Percentiles rank a stretch among this genome's conserved stretches.
These are phyloP conservation scores for Acanthamoeba triangularis DNA, from an alignment of 208 protist species.

Conservation along the genomic window DNA sequence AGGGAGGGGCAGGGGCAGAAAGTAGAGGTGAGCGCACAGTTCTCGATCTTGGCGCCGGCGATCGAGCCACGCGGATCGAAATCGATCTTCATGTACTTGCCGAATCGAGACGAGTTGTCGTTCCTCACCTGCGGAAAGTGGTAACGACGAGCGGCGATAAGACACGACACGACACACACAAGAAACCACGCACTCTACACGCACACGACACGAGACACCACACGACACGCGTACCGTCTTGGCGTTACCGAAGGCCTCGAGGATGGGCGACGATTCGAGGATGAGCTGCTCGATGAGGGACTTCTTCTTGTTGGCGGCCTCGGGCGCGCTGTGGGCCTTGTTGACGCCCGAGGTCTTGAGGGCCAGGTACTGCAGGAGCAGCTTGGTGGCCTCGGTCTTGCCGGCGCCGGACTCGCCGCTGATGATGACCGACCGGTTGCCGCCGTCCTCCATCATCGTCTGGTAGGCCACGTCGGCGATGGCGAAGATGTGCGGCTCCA, in stretches of 20 bases:
- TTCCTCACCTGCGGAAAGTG: slow-evolving; percentile 66
- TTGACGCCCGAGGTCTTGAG: slow-evolving; percentile 73
- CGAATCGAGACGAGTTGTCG: slow-evolving; percentile 78
- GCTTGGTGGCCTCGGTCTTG: slow-evolving; percentile 91
- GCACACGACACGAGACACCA: not conserved
- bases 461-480: slow-evolving; percentile 87
- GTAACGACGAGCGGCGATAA: not conserved
- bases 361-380: slow-evolving; percentile 92
- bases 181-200: not conserved
- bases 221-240: slow-evolving; percentile 70
- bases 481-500: slow-evolving; percentile 86
- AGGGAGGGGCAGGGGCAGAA: not conserved
- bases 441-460: slow-evolving; percentile 83
- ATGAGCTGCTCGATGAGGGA: slow-evolving; percentile 78
- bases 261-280: slow-evolving; percentile 90
- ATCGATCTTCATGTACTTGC: slow-evolving; percentile 79
- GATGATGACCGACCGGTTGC: slow-evolving; percentile 91
- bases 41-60: slow-evolving; percentile 76
- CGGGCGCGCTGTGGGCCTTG: slow-evolving; percentile 69
- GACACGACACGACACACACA: not conserved
- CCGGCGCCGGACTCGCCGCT: slow-evolving; percentile 92
- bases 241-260: slow-evolving; percentile 89
- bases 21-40: slow-evolving; percentile 3
- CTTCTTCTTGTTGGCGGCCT: slow-evolving; percentile 28
- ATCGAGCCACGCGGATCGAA: slow-evolving; percentile 71